phyloP scores from a whole-genome alignment of 768 basidiomycete genomes.

The Amanita phalloides region DNA sequence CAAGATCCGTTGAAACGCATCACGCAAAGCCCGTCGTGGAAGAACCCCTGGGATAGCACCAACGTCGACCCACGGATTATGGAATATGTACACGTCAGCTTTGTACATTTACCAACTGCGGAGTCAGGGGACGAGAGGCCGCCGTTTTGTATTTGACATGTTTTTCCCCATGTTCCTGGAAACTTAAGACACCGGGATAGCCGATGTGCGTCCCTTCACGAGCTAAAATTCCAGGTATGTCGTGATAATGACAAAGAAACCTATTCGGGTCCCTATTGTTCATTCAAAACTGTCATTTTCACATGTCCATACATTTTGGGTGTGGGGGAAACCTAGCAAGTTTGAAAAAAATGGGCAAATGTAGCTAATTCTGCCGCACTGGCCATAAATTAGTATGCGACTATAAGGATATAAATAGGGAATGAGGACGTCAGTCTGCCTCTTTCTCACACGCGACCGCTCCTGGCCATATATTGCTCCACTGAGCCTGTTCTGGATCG shows the following conservation, averaged over 20 bases:
- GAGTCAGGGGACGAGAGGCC: not conserved
- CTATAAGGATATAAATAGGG: not conserved
- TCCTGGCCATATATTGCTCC: not conserved
- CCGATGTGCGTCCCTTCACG: not conserved
- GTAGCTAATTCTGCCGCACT: not conserved
- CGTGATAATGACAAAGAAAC: not conserved
- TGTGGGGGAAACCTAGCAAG: not conserved
- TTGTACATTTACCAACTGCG: not conserved
- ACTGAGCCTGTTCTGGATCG: not conserved
- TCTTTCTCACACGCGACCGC: not conserved
- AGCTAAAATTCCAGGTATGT: not conserved
- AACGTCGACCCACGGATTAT: not conserved
- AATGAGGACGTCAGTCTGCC: not conserved
- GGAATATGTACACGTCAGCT: not conserved
- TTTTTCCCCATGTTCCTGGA: not conserved
- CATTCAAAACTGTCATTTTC: not conserved
- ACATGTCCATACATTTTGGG: not conserved
- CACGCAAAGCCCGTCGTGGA: not conserved
- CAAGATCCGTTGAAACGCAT: not conserved
- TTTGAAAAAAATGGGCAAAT: not conserved
- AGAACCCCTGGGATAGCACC: not conserved
- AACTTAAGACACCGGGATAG: conserved; percentile 1
- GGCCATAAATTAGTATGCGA: not conserved
- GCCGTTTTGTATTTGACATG: too few relatives aligned
- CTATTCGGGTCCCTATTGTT: not conserved